Evolutionary conservation across 352 stramenopile species (phyloP), one percentile per base, ranked within the genome.

Genomic region (Phytophthora pluvialis): DNA sequence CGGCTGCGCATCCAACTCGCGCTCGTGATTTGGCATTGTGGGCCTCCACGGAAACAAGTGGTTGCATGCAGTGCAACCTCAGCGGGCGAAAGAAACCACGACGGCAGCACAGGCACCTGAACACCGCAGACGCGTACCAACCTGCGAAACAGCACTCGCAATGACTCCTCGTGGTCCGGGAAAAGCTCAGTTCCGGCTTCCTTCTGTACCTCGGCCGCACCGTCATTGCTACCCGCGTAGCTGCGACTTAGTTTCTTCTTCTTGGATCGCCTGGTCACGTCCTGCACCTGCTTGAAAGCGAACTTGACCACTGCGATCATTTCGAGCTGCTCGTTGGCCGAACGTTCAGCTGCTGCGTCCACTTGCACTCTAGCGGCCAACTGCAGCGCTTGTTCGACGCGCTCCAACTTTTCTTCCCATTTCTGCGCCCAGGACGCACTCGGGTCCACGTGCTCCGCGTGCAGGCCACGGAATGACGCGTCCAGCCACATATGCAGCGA

Each of bases 241-340:
- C 69, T 74, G 13, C 15, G 25, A 40, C 46, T 74, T 31, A 43
- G 29, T 48, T 47, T 49, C 44, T 61, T 70, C 39, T 54, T 72
- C 35, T 60, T 60, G n/a, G 44, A 44, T 6, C 58, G 67, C 56
- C 57, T 64, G 2, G 54, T 59, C 15, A 64, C 56, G 8, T 69
- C 58, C 51, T 72, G 63, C 26, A 73, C 53, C 28, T 76, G 72
- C 47, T 83, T 73, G 16, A 82, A 75, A 1, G 83, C 75, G 47
- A 75, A 80, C 38, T 81, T 87, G 11, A 91, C 65, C 28, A 88
- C 72, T 9, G 81, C 81, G 12, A 90, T 73, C 52, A 83, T 72
- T 33, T 78, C 73, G 8, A 31, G 48, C 46, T 78, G 70, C 33
- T 81, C 73, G 16, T 61, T 69, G 7, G 52, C 56, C 3, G 58